Evolutionary conservation across 257 asterid genomes (phyloP).

Genomic region (Forsythia viridissima): DNA sequence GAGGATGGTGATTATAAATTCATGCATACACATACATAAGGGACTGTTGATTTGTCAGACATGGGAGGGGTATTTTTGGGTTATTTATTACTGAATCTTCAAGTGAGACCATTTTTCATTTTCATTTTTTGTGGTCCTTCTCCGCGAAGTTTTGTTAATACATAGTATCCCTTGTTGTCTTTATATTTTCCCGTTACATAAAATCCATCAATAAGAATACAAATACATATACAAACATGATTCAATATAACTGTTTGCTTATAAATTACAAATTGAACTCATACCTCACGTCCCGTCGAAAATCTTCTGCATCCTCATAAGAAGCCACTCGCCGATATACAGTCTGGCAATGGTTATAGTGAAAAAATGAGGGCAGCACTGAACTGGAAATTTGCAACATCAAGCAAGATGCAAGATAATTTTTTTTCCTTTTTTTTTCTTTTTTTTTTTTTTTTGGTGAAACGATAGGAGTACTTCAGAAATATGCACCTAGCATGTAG

Average conservation of each 20-base stretch:
- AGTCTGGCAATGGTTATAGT: constrained; percentile 48
- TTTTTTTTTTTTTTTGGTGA: too few relatives aligned
- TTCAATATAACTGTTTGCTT: not conserved
- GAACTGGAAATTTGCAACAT: not conserved
- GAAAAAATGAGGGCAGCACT: constrained; percentile 1
- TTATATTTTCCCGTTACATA: not conserved
- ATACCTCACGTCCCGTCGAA: constrained; percentile 77
- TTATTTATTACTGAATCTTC: not conserved
- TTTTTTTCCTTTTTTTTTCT: not conserved
- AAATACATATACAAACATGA: not conserved
- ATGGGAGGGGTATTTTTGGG: not conserved
- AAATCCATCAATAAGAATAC: not conserved
- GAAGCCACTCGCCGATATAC: constrained; percentile 59
- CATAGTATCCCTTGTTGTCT: not conserved
- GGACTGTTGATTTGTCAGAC: not conserved
- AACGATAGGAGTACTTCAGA: not conserved
- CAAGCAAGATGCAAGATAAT: not conserved
- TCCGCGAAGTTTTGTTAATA: not conserved
- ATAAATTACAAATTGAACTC: constrained; percentile 11
- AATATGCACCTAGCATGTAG: not conserved
- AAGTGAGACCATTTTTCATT: too few relatives aligned
- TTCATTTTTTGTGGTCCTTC: not conserved
- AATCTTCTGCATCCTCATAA: constrained; percentile 66
- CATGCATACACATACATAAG: not conserved
- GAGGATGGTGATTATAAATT: not conserved